Conservation (phyloP, 2,329 filamentous ascomycete genomes). For the Aspergillus clavatus region DNA sequence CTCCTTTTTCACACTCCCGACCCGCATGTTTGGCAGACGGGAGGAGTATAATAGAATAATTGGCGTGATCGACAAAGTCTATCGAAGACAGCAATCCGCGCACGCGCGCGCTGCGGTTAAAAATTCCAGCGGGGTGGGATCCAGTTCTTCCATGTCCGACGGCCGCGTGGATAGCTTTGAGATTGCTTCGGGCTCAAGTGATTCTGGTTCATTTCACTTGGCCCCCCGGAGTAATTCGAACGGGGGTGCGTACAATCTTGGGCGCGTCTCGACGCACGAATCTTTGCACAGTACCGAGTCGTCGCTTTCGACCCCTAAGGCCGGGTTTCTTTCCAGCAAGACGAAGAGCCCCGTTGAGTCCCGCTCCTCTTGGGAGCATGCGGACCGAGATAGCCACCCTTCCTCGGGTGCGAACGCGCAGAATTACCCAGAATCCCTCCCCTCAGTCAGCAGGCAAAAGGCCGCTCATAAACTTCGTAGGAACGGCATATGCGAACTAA, state of each 20-base stretch:
- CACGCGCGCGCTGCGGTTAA: conserved; percentile 29
- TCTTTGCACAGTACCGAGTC: conserved; percentile 34
- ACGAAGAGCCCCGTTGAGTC: conserved; percentile 37
- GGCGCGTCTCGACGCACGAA: conserved; percentile 31
- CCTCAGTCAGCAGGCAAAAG: conserved; percentile 34
- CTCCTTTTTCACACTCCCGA: conserved; percentile 84
- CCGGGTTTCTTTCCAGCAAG: conserved; percentile 21
- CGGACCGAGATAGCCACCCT: conserved; percentile 37
- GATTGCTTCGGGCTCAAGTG: conserved; percentile 51
- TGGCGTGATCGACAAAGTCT: conserved; percentile 70
- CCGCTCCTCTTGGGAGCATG: conserved; percentile 31
- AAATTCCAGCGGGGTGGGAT: conserved; percentile 45
- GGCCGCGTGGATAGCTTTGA: conserved; percentile 46
- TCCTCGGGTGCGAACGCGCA: conserved; percentile 28
- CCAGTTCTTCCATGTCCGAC: conserved; percentile 51
- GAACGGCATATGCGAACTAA: conserved; percentile 55
- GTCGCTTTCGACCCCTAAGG: conserved; percentile 29
- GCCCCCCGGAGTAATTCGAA: conserved; percentile 38
- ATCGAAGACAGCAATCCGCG: conserved; percentile 55
- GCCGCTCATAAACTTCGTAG: conserved; percentile 47
- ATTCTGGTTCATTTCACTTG: conserved; percentile 46
- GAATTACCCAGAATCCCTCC: conserved; percentile 30
- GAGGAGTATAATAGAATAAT: conserved; percentile 67
- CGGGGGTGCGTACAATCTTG: conserved; percentile 24
- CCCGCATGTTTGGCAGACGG: conserved; percentile 72